Conservation (phyloP, 2,329 filamentous ascomycete species). For the Fusarium citri region DNA sequence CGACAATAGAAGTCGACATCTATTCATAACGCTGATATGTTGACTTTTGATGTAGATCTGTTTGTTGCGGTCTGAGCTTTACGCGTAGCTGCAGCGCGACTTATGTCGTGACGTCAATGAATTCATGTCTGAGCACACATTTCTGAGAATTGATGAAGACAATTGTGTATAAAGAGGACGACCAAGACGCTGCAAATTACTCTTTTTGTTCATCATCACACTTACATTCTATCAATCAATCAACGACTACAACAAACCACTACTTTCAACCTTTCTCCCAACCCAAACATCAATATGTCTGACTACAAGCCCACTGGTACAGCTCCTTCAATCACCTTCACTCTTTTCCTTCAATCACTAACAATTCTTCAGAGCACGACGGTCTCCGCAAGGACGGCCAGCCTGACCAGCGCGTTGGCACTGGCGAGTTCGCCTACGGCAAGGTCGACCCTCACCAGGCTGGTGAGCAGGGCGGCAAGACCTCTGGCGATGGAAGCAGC, state of each 20-base stretch:
- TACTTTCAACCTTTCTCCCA: background rate
- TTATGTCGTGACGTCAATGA: constrained; percentile 9
- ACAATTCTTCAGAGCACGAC: constrained; percentile 21
- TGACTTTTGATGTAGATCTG: background rate
- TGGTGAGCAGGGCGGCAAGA: constrained; percentile 36
- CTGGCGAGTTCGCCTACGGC: constrained; percentile 41
- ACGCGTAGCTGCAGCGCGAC: background rate
- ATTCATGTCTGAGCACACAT: background rate
- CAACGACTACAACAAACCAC: background rate
- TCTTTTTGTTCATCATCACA: background rate
- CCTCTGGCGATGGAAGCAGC: constrained; percentile 4
- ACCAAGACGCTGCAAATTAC: background rate
- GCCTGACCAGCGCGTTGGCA: constrained; percentile 39
- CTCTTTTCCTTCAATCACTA: background rate
- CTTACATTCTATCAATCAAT: background rate
- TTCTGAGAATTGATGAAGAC: background rate
- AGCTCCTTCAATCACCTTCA: fast-evolving
- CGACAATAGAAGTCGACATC: background rate
- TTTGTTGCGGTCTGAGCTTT: background rate
- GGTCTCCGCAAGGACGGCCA: constrained; percentile 42
- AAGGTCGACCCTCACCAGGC: constrained; percentile 41
- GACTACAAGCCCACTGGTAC: constrained; percentile 35
- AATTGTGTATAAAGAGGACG: constrained; percentile 6
- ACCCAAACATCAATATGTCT: constrained; percentile 18
- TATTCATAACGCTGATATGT: constrained; percentile 13